Evolutionary conservation across 1,284 basidiomycete genomes (phyloP).

Genomic region (Naganishia albida): DNA sequence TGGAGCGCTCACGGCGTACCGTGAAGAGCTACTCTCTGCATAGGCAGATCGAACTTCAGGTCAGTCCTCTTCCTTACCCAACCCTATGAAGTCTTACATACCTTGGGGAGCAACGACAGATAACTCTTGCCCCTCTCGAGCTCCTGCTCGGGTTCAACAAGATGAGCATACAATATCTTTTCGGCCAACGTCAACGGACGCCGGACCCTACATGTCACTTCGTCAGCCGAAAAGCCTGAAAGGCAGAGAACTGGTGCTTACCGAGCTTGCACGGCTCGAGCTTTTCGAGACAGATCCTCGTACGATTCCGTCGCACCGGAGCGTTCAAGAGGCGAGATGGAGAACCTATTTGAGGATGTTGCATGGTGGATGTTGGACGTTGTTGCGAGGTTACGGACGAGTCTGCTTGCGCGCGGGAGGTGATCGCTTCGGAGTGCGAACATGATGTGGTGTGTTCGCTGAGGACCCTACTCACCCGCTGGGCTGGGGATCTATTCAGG

Average conservation of each 20-base stretch:
- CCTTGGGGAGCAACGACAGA: slow-evolving; percentile 18
- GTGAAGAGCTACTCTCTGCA: slow-evolving; percentile 31
- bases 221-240: background rate
- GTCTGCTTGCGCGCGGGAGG: too few relatives aligned
- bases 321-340: slow-evolving; percentile 1
- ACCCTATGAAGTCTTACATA: background rate
- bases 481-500: background rate
- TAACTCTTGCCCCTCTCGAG: slow-evolving; percentile 64
- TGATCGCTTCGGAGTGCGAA: background rate
- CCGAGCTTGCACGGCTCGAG: slow-evolving; percentile 4
- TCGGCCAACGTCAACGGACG: slow-evolving; percentile 78
- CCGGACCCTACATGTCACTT: background rate
- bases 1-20: background rate
- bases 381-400: slow-evolving; percentile 1
- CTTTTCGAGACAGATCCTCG: background rate
- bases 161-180: slow-evolving; percentile 96
- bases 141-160: slow-evolving; percentile 72
- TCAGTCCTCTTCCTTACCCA: background rate
- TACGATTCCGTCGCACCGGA: slow-evolving; percentile 2
- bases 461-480: too few relatives aligned
- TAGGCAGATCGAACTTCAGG: too few relatives aligned
- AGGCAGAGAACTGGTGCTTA: background rate
- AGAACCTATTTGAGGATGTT: background rate
- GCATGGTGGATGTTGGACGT: background rate
- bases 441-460: background rate